A percentile compares a stretch with the other conserved stretches of the same genome.
Conservation (phyloP, 2,329 filamentous ascomycete genomes). For the Alternaria angustiovoidea region DNA sequence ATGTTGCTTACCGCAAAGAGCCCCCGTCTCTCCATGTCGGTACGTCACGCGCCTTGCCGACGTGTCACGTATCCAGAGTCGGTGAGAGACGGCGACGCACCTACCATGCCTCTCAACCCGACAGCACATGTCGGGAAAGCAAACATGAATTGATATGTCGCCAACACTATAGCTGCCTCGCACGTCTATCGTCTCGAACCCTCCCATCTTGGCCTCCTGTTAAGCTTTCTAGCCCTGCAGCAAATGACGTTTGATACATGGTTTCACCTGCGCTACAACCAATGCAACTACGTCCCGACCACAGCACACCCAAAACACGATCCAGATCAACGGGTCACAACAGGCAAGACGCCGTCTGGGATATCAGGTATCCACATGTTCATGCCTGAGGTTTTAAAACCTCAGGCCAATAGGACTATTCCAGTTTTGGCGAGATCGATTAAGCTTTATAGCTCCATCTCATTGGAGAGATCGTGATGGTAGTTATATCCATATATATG, state of each 20-base stretch:
- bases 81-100: conserved; percentile 4
- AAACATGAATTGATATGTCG: neutral
- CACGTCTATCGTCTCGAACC: conserved; percentile 1
- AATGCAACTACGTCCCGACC: conserved; percentile 13
- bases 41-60: conserved; percentile 25
- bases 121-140: neutral
- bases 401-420: conserved; percentile 12
- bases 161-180: neutral
- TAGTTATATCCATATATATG: no score
- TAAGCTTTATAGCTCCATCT: neutral
- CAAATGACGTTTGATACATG: conserved; percentile 13
- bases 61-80: conserved; percentile 2
- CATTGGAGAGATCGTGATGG: no score
- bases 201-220: neutral
- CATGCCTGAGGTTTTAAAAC: conserved; percentile 33
- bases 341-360: neutral
- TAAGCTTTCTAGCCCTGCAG: conserved; percentile 8
- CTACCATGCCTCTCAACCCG: neutral
- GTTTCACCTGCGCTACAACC: conserved; percentile 14
- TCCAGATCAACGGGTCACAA: neutral
- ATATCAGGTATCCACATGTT: conserved; percentile 16
- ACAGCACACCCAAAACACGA: conserved; percentile 16
- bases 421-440: neutral
- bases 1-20: neutral
- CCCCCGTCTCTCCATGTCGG: conserved; percentile 1